Percentiles rank a stretch among this genome's conserved stretches.
These are phyloP conservation scores for Fusarium siculi DNA, from an alignment of 2,329 filamentous ascomycete species.

Conservation along the genomic window DNA sequence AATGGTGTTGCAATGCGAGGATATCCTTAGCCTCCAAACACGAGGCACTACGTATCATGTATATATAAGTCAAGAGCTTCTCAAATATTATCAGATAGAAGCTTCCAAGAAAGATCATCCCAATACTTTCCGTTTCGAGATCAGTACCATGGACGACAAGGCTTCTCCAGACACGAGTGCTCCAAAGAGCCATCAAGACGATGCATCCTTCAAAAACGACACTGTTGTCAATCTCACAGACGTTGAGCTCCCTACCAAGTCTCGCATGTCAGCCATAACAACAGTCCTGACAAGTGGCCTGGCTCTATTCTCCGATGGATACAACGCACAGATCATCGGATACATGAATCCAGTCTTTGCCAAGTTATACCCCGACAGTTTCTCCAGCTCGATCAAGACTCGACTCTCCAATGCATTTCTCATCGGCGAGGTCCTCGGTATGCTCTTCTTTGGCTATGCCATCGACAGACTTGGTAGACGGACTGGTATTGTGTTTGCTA, in stretches of 20 bases:
- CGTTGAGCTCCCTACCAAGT: fast-evolving
- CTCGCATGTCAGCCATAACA: not conserved
- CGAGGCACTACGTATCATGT: not conserved
- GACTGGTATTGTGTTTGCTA: not conserved
- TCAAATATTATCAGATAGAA: fast-evolving
- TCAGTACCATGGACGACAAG: not conserved
- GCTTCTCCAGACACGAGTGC: not conserved
- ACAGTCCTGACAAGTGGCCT: not conserved
- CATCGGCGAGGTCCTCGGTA: not conserved
- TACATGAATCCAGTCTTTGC: not conserved
- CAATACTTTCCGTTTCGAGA: not conserved
- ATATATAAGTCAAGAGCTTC: not conserved
- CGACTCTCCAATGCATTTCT: not conserved
- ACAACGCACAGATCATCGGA: not conserved
- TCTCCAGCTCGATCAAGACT: not conserved
- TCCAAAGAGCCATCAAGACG: not conserved
- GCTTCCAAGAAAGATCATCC: fast-evolving
- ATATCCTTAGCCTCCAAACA: not conserved
- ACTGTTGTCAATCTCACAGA: not conserved
- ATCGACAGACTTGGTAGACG: not conserved
- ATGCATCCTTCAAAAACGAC: not conserved
- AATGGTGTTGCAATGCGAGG: too few species aligned
- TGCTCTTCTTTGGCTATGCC: not conserved
- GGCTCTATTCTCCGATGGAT: not conserved
- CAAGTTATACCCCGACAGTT: not conserved